phyloP scores from a whole-genome alignment of 108 stramenopile genomes.

The Stephanodiscus triporus region DNA sequence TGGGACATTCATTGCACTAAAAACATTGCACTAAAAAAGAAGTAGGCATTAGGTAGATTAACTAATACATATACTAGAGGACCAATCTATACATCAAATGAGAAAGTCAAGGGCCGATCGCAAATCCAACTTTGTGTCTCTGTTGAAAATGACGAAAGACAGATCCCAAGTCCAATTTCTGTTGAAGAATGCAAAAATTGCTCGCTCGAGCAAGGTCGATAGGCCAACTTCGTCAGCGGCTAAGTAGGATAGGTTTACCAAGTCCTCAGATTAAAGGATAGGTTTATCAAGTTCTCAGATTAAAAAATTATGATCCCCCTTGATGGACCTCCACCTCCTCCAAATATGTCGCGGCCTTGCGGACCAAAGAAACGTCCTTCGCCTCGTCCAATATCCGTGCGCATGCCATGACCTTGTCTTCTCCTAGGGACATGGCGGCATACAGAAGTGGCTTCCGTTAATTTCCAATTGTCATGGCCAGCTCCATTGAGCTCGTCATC shows the following conservation, averaged over 20 bases:
- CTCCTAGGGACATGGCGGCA: slow-evolving; percentile 68
- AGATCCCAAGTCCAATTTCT: slow-evolving; percentile 7
- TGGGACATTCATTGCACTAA: no score
- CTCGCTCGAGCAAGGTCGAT: neutral
- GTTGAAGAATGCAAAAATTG: neutral
- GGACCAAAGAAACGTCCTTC: slow-evolving; percentile 80
- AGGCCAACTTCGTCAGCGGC: neutral
- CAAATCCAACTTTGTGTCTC: neutral
- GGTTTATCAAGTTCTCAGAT: no score
- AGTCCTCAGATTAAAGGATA: no score
- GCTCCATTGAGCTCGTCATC: neutral
- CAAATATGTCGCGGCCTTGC: slow-evolving; percentile 87
- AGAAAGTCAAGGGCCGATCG: neutral
- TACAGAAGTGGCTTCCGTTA: slow-evolving; percentile 63
- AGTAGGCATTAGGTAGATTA: no score
- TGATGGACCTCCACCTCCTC: slow-evolving; percentile 67
- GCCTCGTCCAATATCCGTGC: slow-evolving; percentile 76
- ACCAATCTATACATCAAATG: no score
- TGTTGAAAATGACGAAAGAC: no score
- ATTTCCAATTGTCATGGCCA: slow-evolving; percentile 3
- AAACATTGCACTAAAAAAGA: no score
- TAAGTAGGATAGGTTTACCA: no score
- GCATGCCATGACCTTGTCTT: slow-evolving; percentile 88
- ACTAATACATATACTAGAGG: no score
- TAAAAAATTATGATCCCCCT: no score